Evolutionary conservation across 148 eudicot genomes (phyloP).

Genomic region (Rhododendron simsii): DNA sequence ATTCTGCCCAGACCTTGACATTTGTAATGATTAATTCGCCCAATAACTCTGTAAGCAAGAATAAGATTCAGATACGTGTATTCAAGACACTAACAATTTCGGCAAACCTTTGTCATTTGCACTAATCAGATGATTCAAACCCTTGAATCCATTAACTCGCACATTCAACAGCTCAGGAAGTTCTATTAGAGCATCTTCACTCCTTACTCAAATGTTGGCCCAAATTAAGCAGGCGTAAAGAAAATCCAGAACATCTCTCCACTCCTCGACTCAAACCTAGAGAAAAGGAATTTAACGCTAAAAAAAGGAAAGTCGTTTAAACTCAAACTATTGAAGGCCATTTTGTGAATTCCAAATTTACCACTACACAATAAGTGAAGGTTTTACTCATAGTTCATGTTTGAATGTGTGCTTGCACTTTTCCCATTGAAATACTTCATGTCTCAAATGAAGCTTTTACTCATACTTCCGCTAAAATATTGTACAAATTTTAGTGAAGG

Average conservation of each 20-base stretch:
- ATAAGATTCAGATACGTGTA: background rate
- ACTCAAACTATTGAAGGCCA: background rate
- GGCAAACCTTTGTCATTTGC: background rate
- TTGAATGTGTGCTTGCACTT: background rate
- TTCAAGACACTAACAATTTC: background rate
- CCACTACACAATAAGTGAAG: background rate
- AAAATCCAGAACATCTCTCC: background rate
- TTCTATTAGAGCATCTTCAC: background rate
- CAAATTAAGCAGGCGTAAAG: background rate
- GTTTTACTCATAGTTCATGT: background rate
- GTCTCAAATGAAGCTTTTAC: background rate
- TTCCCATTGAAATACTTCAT: background rate
- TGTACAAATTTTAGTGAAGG: background rate
- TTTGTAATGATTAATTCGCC: constrained; percentile 11
- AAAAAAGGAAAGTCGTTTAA: background rate
- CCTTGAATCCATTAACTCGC: background rate
- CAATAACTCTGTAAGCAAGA: constrained; percentile 18
- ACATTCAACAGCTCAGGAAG: background rate
- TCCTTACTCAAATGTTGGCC: background rate
- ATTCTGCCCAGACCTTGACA: constrained; percentile 36
- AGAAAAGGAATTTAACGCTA: background rate
- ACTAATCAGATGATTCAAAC: background rate
- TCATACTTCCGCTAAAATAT: background rate
- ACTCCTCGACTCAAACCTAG: background rate
- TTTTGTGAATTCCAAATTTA: background rate